Conservation (phyloP, 1,284 basidiomycete genomes). For the Ganoderma sinense region DNA sequence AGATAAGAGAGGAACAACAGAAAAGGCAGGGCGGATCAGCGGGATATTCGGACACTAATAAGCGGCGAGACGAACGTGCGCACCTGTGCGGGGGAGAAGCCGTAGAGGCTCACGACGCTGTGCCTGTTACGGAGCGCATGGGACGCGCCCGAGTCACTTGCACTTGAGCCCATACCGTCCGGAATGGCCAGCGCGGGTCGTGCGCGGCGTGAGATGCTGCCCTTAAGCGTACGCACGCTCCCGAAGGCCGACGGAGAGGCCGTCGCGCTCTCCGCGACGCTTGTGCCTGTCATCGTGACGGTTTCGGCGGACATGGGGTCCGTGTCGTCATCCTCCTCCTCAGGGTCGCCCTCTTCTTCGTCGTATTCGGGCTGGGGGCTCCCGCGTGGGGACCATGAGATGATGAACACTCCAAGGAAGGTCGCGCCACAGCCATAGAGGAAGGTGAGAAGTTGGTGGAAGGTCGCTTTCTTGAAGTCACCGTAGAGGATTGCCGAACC, state of each 20-base stretch:
- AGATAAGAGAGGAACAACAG: slow-evolving; percentile 9
- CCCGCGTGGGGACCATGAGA: slow-evolving; percentile 60
- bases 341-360: slow-evolving; percentile 36
- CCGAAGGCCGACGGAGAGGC: not conserved
- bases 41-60: slow-evolving; percentile 2
- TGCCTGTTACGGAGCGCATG: slow-evolving; percentile 57
- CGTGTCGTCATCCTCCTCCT: slow-evolving; percentile 32
- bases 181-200: slow-evolving; percentile 55
- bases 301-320: slow-evolving; percentile 30
- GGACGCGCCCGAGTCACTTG: slow-evolving; percentile 29
- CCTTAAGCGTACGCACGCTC: slow-evolving; percentile 22
- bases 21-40: not conserved
- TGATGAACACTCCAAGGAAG: slow-evolving; percentile 87
- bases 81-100: slow-evolving; percentile 78
- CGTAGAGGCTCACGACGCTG: slow-evolving; percentile 67
- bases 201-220: slow-evolving; percentile 45
- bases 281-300: slow-evolving; percentile 27
- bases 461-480: slow-evolving; percentile 85
- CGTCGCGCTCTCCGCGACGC: slow-evolving; percentile 16
- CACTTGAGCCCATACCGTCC: slow-evolving; percentile 40
- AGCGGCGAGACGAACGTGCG: slow-evolving; percentile 17
- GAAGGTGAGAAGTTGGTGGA: slow-evolving; percentile 89
- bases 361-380: slow-evolving; percentile 34
- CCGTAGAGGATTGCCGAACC: slow-evolving; percentile 94
- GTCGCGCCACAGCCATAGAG: slow-evolving; percentile 85